Evolutionary conservation across 495 filamentous ascomycete genomes (phyloP).

Genomic region (Podospora tetraspora): DNA sequence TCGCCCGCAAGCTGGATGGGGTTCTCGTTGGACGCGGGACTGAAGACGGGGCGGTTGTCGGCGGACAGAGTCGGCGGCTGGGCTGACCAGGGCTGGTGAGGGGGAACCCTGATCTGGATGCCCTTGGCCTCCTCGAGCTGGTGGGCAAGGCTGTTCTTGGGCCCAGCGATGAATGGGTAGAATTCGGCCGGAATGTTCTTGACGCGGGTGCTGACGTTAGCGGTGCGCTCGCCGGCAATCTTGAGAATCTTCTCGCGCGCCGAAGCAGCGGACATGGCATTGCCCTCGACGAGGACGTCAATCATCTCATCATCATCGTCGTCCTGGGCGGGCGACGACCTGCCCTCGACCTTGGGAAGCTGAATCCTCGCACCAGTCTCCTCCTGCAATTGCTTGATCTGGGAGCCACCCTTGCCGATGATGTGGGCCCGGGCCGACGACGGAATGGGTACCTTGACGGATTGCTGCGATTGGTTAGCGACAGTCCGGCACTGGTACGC

Average conservation of each 20-base stretch:
- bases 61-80: constrained; percentile 62
- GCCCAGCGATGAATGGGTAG: constrained; percentile 90
- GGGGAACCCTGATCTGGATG: constrained; percentile 71
- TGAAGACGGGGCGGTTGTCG: constrained; percentile 59
- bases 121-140: constrained; percentile 59
- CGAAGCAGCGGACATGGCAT: constrained; percentile 73
- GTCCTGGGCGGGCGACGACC: constrained; percentile 50
- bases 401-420: constrained; percentile 86
- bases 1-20: constrained; percentile 85
- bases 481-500: not conserved
- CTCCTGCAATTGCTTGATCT: constrained; percentile 79
- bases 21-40: constrained; percentile 55
- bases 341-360: constrained; percentile 70
- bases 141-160: constrained; percentile 61
- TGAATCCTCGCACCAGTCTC: constrained; percentile 82
- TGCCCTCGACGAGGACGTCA: constrained; percentile 84
- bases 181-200: constrained; percentile 83
- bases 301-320: constrained; percentile 79
- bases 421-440: constrained; percentile 75
- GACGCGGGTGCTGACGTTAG: constrained; percentile 70
- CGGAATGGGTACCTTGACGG: constrained; percentile 70
- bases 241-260: constrained; percentile 74
- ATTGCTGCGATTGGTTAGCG: constrained; percentile 48
- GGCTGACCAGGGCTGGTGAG: constrained; percentile 65
- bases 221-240: constrained; percentile 79